Percentiles rank a stretch among this genome's conserved stretches.
Conservation (phyloP, 129 eudicot species). For the Apium graveolens region DNA sequence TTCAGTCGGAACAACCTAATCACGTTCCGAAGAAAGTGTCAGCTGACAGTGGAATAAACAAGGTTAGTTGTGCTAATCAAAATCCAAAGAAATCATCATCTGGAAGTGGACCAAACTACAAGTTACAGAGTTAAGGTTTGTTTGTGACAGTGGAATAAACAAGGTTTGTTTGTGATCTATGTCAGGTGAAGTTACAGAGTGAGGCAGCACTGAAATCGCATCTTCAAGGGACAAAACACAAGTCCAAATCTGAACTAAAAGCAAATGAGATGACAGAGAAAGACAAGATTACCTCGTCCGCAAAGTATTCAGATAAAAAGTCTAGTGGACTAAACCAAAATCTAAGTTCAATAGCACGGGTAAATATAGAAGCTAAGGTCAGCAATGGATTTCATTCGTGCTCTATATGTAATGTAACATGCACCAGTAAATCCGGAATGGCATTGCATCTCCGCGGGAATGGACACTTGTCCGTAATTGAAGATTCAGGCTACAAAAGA, state of each 20-base stretch:
- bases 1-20: not conserved
- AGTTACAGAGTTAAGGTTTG: too few species aligned
- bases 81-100: not conserved
- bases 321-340: not conserved
- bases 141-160: too few species aligned
- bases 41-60: not conserved
- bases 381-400: conserved; percentile 8
- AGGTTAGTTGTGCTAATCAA: not conserved
- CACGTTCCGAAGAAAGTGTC: not conserved
- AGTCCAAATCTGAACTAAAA: conserved; percentile 17
- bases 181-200: conserved; percentile 19
- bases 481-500: not conserved
- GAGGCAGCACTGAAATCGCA: conserved; percentile 18
- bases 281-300: not conserved
- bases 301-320: not conserved
- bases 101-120: not conserved
- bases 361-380: not conserved
- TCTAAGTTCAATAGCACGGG: not conserved
- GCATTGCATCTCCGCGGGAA: conserved; percentile 15
- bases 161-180: conserved; percentile 27
- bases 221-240: conserved; percentile 26
- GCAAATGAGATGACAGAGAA: not conserved
- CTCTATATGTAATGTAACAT: conserved; percentile 13
- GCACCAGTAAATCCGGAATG: conserved; percentile 3
- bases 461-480: conserved; percentile 18